Evolutionary conservation across 345 rosid genomes (phyloP), one percentile per base, ranked within the genome.

Genomic region (Citrus hindsii): DNA sequence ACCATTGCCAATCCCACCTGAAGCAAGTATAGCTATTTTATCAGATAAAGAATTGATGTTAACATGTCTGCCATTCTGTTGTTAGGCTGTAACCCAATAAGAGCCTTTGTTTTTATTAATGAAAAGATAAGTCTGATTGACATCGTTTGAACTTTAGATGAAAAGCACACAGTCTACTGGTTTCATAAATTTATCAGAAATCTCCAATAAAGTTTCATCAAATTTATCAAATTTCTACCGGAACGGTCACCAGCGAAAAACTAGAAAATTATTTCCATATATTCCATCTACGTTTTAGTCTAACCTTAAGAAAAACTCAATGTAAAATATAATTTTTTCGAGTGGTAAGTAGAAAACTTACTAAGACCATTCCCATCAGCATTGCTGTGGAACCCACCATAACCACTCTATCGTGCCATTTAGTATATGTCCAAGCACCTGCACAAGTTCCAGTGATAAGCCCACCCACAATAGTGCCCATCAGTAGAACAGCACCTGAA

Each of bases 351-450:
- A 42, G 33, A 9, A 55, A 51, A 85, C 92, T 83, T 77, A 94
- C 99, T 92, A 94, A 83, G 75, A 92, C 92, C 98, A 92, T 96
- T 82, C 99, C 98, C 92, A 94, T 96, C 82, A 96, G 80, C 98
- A 94, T 94, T 80, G 99, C 88, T 27, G 98, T 94, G 14, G 94
- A 90, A 25, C 94, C 97, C 19, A 96, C 91, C 99, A 94, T 96
- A 71, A 90, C 80, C 67, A 89, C 87, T 28, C 88, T 83, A 75
- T 94, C 97, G 16, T 81, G 84, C 80, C 80, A 87, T 76, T 87
- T 89, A 67, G 86, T 82, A 92, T 92, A 90, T 16, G 95, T 91
- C 99, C 99, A 96, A 64, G 92, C 78, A 70, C 92, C 97, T 7
- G 95, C 77, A 77, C 92, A 90, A 64, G 98, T 92, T 84, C 99